phyloP scores from a whole-genome alignment of 768 basidiomycete genomes.

The Collybia sordida region DNA sequence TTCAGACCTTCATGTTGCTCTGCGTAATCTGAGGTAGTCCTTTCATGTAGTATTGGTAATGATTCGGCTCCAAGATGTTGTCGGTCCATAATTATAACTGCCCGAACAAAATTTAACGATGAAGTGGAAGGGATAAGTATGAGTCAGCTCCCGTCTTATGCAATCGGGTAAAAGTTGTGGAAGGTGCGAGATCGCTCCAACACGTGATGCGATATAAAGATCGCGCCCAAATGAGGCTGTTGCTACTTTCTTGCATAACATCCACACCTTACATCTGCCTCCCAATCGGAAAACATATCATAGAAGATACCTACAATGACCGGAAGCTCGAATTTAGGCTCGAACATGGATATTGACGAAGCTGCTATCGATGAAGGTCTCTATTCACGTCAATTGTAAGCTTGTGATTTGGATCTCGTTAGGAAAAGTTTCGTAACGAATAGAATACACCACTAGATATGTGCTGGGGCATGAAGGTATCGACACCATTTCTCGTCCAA shows the following conservation, averaged over 20 bases:
- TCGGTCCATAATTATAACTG: no score
- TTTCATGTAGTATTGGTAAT: no score
- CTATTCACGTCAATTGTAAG: conserved; percentile 92
- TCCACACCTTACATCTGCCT: conserved; percentile 3
- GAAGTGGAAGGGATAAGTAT: no score
- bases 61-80: no score
- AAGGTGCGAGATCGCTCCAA: conserved; percentile 15
- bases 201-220: conserved; percentile 18
- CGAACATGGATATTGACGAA: conserved; percentile 84
- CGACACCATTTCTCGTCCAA: neutral
- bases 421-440: conserved; percentile 12
- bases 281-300: conserved; percentile 15
- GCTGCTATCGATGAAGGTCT: conserved; percentile 89
- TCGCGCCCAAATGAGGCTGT: neutral
- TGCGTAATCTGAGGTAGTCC: no score
- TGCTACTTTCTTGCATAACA: conserved; percentile 1
- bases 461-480: conserved; percentile 96
- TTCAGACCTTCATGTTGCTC: no score
- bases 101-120: no score
- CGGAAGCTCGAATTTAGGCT: conserved; percentile 34
- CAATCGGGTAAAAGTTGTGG: conserved; percentile 1
- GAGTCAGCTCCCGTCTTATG: neutral
- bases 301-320: conserved; percentile 29
- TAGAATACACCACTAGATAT: conserved; percentile 53
- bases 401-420: conserved; percentile 11